phyloP scores from a whole-genome alignment of 2,329 filamentous ascomycete species.

The Diplocarpon rosae region DNA sequence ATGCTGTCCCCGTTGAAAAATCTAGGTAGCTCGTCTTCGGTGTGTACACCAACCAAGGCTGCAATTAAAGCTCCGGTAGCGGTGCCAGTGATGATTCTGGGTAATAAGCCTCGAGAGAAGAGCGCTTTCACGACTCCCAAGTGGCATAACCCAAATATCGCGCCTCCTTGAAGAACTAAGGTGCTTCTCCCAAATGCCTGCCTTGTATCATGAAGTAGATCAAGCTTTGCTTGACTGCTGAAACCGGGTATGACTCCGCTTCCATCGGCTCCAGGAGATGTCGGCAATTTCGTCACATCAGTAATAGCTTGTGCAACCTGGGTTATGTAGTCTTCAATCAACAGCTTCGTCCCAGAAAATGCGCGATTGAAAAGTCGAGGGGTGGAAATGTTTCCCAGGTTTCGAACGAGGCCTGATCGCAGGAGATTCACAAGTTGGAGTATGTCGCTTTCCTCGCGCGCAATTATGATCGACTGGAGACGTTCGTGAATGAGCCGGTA shows the following conservation, averaged over 20 bases:
- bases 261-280: constrained; percentile 34
- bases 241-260: constrained; percentile 30
- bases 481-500: constrained; percentile 74
- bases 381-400: constrained; percentile 82
- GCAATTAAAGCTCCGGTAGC: constrained; percentile 85
- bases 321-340: constrained; percentile 85
- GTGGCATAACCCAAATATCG: constrained; percentile 85
- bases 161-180: constrained; percentile 77
- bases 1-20: constrained; percentile 73
- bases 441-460: constrained; percentile 61
- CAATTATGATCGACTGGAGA: constrained; percentile 56
- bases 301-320: constrained; percentile 73
- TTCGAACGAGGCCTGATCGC: constrained; percentile 68
- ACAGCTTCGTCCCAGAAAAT: constrained; percentile 77
- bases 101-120: constrained; percentile 67
- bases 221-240: constrained; percentile 51
- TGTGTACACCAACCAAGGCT: constrained; percentile 77
- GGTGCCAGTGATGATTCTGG: constrained; percentile 83
- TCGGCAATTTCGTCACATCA: constrained; percentile 59
- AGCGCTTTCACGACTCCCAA: constrained; percentile 83
- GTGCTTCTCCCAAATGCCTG: constrained; percentile 82
- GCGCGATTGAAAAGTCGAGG: constrained; percentile 73
- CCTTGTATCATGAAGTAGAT: constrained; percentile 76
- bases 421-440: constrained; percentile 68
- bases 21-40: constrained; percentile 68